Evolutionary conservation across 1,284 basidiomycete species (phyloP).

Genomic region (Cronartium ribicola): DNA sequence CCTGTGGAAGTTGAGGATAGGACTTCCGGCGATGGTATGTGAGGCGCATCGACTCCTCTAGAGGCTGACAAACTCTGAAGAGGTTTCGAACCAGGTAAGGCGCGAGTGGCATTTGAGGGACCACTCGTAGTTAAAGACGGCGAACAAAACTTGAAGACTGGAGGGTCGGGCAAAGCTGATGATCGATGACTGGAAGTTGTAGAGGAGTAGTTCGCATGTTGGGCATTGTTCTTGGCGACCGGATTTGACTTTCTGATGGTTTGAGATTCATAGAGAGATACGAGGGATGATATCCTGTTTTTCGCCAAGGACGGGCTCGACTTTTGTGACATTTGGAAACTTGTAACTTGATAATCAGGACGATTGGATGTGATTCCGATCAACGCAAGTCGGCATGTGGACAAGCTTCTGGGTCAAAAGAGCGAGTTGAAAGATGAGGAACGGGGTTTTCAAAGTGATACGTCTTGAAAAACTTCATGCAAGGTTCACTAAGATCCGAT

Average conservation of each 20-base stretch:
- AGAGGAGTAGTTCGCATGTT: not conserved
- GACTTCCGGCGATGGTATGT: no score
- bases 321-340: no score
- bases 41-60: no score
- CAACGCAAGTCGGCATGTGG: no score
- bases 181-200: not conserved
- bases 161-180: conserved; percentile 8
- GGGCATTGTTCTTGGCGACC: not conserved
- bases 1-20: no score
- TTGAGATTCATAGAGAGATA: conserved; percentile 2
- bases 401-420: no score
- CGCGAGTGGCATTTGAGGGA: not conserved
- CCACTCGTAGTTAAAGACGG: not conserved
- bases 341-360: no score
- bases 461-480: no score
- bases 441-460: no score
- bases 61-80: not conserved
- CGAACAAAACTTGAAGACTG: conserved; percentile 8
- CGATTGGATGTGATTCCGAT: no score
- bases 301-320: not conserved
- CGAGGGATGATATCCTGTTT: not conserved
- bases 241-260: not conserved
- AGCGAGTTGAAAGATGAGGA: no score
- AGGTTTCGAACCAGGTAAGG: not conserved
- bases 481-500: no score